These are phyloP conservation scores for Triglochin maritima DNA, from an alignment of 106 monocot species.

Conservation along the genomic window DNA sequence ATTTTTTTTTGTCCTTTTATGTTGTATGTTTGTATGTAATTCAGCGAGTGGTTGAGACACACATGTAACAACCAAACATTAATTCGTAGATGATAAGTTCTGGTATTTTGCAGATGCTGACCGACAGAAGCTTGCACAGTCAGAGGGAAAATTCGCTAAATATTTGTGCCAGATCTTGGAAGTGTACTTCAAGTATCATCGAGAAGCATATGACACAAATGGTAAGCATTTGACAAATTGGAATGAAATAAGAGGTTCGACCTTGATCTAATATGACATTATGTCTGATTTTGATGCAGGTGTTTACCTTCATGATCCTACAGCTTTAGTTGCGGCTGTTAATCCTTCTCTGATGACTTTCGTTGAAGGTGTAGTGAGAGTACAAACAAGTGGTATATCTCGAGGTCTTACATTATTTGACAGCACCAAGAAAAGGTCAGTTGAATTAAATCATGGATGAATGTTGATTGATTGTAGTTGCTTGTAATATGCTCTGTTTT, in stretches of 20 bases:
- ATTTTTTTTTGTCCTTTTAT: too few species aligned
- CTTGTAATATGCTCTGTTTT: background rate
- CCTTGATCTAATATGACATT: background rate
- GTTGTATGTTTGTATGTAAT: too few species aligned
- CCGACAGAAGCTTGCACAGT: constrained; percentile 48
- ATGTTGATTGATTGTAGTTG: background rate
- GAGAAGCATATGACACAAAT: constrained; percentile 51
- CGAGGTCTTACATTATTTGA: constrained; percentile 86
- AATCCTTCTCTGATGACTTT: constrained; percentile 90
- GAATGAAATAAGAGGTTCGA: background rate
- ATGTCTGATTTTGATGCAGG: constrained; percentile 36
- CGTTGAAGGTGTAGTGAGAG: constrained; percentile 79
- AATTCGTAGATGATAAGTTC: too few species aligned
- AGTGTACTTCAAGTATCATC: constrained; percentile 73
- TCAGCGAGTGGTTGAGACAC: too few species aligned
- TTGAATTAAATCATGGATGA: background rate
- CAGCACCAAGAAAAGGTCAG: constrained; percentile 75
- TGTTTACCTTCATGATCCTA: constrained; percentile 95
- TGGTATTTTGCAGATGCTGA: constrained; percentile 42
- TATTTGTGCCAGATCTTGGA: constrained; percentile 80
- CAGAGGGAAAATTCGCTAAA: constrained; percentile 61
- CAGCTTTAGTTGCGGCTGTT: constrained; percentile 72
- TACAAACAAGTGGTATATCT: constrained; percentile 85
- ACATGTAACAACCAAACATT: too few species aligned
- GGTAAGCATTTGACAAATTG: constrained; percentile 25